Base-by-base conservation (phyloP, 176 grass and related monocot genomes). In the Pharus latifolius region DNA sequence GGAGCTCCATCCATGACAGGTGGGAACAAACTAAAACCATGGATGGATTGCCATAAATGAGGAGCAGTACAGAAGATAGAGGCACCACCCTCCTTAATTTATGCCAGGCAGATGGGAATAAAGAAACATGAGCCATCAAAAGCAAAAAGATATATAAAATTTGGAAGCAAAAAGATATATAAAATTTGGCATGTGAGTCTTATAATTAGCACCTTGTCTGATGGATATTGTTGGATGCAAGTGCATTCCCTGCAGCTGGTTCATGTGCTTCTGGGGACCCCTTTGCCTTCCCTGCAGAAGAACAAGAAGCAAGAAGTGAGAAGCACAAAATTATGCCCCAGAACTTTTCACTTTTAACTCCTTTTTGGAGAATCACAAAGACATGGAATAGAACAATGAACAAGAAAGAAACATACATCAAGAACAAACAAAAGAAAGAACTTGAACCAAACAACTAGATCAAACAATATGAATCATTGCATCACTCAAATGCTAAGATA, bases 201-300 rank as follows among this genome's bases (percentile, higher is more conserved):
- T 47, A 74, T 78, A 56, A 78, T 74, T 55, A 30, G 25, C 46
- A 90, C 87, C 82, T 90, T 75, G 62, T 82, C 47, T 79, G 82
- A 19, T 49, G 70, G 67, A 73, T 82, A 43, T 52, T 78, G 82
- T 62, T 82, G 49, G 78, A 44, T 56, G 49, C 65, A 77, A 75
- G 76, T 42, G 70, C 70, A 58, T 75, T 67, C 59, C 37, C 65
- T 61, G 75, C 32, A 35, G 62, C 79, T 30, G 62, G 4, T 48
- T 62, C 49, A 40, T 77, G 50, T 79, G 60, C 29, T 49, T 35
- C 71, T 77, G 65, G 33, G 73, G 70, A 69, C 44, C 80, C 71
- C 49, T 82, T 72, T 27, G 53, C 72, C 50, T 72, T 76, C 37
- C 76, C 81, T 85, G 69, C 75, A 79, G 51, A 79, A 28, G 35